A percentile compares a stretch with the other conserved stretches of the same genome.
Conservation (phyloP, 306 rosid genomes). For the Parietaria judaica region DNA sequence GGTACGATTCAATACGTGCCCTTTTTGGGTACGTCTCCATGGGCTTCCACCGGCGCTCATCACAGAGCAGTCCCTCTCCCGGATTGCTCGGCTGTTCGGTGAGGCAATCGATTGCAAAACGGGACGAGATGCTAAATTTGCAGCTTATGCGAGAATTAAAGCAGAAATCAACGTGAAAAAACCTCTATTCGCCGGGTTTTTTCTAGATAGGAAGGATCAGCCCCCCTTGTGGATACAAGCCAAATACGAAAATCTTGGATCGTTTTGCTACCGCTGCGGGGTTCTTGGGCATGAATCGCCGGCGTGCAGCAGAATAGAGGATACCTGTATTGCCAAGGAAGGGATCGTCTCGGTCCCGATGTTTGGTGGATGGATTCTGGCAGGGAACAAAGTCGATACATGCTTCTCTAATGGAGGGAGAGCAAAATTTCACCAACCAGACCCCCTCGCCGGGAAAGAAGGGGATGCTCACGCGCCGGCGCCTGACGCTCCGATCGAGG, state of each 20-base stretch:
- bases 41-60: too few species aligned
- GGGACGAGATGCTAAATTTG: too few species aligned
- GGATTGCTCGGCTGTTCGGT: too few species aligned
- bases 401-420: not conserved
- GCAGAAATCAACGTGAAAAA: not conserved
- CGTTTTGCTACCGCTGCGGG: not conserved
- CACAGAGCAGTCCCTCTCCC: too few species aligned
- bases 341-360: not conserved
- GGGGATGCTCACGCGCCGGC: not conserved
- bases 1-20: too few species aligned
- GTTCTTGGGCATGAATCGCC: not conserved
- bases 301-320: not conserved
- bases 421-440: not conserved
- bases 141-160: too few species aligned
- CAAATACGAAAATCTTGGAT: not conserved
- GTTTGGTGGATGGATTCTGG: not conserved
- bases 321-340: not conserved
- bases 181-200: not conserved
- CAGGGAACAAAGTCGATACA: not conserved
- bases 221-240: not conserved
- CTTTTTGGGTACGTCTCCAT: too few species aligned
- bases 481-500: not conserved
- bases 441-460: not conserved
- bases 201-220: not conserved
- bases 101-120: too few species aligned